These are phyloP conservation scores for Phytophthora kernoviae DNA, from an alignment of 352 stramenopile genomes.

Conservation along the genomic window DNA sequence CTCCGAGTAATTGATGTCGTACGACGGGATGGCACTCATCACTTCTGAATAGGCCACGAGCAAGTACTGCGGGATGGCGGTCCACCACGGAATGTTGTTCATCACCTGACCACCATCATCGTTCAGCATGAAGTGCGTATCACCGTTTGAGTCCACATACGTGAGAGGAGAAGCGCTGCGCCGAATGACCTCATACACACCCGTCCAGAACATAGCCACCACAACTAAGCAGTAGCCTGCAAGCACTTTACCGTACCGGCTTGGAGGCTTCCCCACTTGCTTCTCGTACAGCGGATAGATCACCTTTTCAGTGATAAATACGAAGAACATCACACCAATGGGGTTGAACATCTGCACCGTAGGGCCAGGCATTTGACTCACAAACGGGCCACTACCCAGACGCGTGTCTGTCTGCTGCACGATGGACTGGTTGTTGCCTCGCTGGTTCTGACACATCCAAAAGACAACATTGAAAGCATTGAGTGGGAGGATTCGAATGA, in stretches of 20 bases:
- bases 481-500: conserved; percentile 29
- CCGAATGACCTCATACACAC: conserved; percentile 36
- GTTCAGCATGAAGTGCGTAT: conserved; percentile 28
- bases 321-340: conserved; percentile 31
- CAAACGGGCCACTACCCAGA: conserved; percentile 27
- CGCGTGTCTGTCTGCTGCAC: conserved; percentile 61
- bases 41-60: conserved; percentile 33
- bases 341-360: conserved; percentile 55
- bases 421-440: conserved; percentile 66
- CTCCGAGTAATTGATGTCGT: conserved; percentile 41
- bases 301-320: conserved; percentile 39
- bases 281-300: conserved; percentile 47
- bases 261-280: conserved; percentile 34
- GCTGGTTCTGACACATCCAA: conserved; percentile 58
- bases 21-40: conserved; percentile 40
- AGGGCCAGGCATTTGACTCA: conserved; percentile 48
- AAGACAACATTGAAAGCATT: conserved; percentile 58
- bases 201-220: conserved; percentile 44
- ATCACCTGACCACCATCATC: conserved; percentile 21
- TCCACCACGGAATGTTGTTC: conserved; percentile 11
- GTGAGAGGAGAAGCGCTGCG: conserved; percentile 18
- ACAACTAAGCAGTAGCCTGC: conserved; percentile 36
- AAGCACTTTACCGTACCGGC: conserved; percentile 38
- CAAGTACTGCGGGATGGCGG: conserved; percentile 44
- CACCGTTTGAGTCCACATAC: conserved; percentile 15